Evolutionary conservation across 805 yeast species (phyloP), one percentile per base, ranked within the genome.

Genomic region (Candida tallmaniae): DNA sequence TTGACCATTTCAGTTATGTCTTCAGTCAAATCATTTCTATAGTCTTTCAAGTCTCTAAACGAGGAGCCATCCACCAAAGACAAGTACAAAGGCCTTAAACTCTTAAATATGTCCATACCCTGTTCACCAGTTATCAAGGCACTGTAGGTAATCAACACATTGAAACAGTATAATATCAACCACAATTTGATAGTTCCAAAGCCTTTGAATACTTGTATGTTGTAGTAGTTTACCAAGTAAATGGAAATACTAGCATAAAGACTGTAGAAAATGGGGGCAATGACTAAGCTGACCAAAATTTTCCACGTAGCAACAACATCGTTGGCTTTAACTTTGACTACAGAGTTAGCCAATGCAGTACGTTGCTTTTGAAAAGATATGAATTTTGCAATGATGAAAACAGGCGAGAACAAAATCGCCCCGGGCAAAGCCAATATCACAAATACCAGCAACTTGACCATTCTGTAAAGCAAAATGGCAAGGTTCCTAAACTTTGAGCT

Each of bases 301-400:
- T 93, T 93, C 98, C 98, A 93, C 1, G 97, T 89, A 2, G 97
- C 97, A 40, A 93, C 75, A 17, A 93, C 97, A 58, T 93, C 98
- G 38, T 79, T 82, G 12, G 95, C 98, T 51, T 80, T 79, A 40
- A 93, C 80, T 56, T 93, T 93, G 15, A 93, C 98, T 0, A 88
- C 73, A 0, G 97, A 88, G 6, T 74, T 80, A 8, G 88, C 89
- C 40, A 93, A 68, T 0, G 97, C 98, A 30, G 76, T 73, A 38
- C 60, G 67, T 21, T 90, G 87, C 58, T 89, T 88, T 39, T 70
- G 68, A 28, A 68, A 72, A 7, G 96, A 84, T 34, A 86, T 83
- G 30, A 61, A 62, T 51, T 84, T 85, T 6, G 96, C 79, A 12
- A 83, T 74, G 20, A 85, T 58, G 50, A 93, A 88, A 2, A 93